Conservation (phyloP, 2,329 filamentous ascomycete species). For the Calcarisporium arbuscula region DNA sequence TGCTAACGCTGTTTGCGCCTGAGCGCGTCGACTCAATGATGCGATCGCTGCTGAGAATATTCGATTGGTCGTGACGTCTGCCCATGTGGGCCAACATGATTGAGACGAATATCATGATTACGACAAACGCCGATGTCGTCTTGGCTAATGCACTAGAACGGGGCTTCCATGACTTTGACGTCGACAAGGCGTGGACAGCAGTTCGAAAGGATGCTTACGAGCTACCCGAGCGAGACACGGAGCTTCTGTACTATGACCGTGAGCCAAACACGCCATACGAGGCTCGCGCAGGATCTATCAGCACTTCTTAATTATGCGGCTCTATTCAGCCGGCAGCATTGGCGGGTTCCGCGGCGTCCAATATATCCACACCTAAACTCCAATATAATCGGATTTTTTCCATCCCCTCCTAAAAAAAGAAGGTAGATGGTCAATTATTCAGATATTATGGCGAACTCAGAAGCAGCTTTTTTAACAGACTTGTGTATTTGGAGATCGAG, state of each 20-base stretch:
- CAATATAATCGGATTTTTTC: no score
- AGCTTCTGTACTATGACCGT: conserved; percentile 39
- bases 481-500: no score
- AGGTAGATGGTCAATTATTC: no score
- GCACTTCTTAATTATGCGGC: no score
- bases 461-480: no score
- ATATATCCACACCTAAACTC: no score
- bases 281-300: conserved; percentile 37
- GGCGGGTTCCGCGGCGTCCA: no score
- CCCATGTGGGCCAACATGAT: conserved; percentile 44
- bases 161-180: conserved; percentile 35
- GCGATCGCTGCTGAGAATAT: conserved; percentile 36
- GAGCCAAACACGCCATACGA: conserved; percentile 39
- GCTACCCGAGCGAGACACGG: conserved; percentile 35
- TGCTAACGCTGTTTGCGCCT: conserved; percentile 37
- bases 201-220: conserved; percentile 38
- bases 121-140: conserved; percentile 40
- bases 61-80: conserved; percentile 37
- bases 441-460: no score
- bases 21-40: conserved; percentile 42
- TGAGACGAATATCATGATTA: conserved; percentile 45
- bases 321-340: no score
- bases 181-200: conserved; percentile 35
- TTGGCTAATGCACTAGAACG: conserved; percentile 38
- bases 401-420: no score